Conservation (phyloP, 495 filamentous ascomycete genomes). For the Aspergillus panamensis region DNA sequence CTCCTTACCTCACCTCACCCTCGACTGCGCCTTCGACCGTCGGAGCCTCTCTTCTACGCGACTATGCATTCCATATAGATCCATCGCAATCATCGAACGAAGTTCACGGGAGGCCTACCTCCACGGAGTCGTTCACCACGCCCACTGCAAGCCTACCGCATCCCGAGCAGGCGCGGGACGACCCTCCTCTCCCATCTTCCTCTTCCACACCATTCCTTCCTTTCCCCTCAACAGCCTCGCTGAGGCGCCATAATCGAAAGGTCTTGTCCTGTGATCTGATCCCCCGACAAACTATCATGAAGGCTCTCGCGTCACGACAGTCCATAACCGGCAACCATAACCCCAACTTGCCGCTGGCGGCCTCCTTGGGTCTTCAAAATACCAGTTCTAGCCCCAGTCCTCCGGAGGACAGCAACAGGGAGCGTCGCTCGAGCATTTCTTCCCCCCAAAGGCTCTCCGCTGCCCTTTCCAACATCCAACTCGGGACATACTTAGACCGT, state of each 20-base stretch:
- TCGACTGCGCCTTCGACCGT: slow-evolving; percentile 18
- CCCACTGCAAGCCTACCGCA: slow-evolving; percentile 19
- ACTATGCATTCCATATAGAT: slow-evolving; percentile 44
- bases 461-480: slow-evolving; percentile 60
- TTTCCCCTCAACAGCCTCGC: slow-evolving; percentile 41
- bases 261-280: slow-evolving; percentile 66
- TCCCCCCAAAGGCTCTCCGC: slow-evolving; percentile 62
- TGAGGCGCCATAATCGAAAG: slow-evolving; percentile 53
- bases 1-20: slow-evolving; percentile 3
- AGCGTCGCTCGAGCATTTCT: slow-evolving; percentile 45
- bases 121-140: slow-evolving; percentile 16
- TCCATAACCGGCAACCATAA: slow-evolving; percentile 53
- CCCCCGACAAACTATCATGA: slow-evolving; percentile 82
- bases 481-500: slow-evolving; percentile 38
- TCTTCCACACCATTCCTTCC: slow-evolving; percentile 37
- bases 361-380: slow-evolving; percentile 47
- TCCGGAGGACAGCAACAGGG: slow-evolving; percentile 33
- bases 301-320: slow-evolving; percentile 74
- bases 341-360: slow-evolving; percentile 45
- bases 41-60: slow-evolving; percentile 38
- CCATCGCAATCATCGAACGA: slow-evolving; percentile 37
- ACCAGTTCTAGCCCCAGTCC: slow-evolving; percentile 26
- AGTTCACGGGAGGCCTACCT: slow-evolving; percentile 26
- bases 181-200: slow-evolving; percentile 27
- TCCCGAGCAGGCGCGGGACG: slow-evolving; percentile 31